These are phyloP conservation scores for Zea luxurians DNA, from an alignment of 176 grass and related monocot genomes.

Conservation along the genomic window DNA sequence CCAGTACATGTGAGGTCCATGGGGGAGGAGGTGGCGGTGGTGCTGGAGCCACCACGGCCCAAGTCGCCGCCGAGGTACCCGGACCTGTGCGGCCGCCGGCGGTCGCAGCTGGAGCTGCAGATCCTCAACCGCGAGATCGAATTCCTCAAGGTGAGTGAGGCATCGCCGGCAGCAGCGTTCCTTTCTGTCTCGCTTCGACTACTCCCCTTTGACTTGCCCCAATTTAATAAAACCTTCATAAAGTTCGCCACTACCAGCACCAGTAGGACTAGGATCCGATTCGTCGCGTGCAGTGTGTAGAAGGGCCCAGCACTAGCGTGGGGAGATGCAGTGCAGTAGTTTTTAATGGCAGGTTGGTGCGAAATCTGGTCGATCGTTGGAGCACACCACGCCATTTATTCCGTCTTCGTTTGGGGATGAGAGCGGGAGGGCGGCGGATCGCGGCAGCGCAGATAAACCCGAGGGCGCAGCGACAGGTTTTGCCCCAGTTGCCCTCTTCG, in stretches of 20 bases:
- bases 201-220: conserved; percentile 23
- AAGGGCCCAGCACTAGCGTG: not conserved
- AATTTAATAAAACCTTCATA: not conserved
- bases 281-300: conserved; percentile 15
- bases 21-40: conserved; percentile 34
- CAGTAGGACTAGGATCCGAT: conserved; percentile 37
- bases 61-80: conserved; percentile 90
- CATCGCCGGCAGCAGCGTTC: not conserved
- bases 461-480: conserved; percentile 27
- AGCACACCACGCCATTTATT: conserved; percentile 23
- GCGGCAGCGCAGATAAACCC: conserved; percentile 35
- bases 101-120: conserved; percentile 72
- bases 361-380: conserved; percentile 28
- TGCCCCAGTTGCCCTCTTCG: conserved; percentile 39
- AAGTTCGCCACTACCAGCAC: not conserved
- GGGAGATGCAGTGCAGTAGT: not conserved
- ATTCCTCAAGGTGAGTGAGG: conserved; percentile 75
- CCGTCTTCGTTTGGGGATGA: conserved; percentile 27
- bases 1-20: conserved; percentile 15
- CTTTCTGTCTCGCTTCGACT: not conserved
- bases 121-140: conserved; percentile 83
- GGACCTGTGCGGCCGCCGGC: conserved; percentile 68
- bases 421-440: conserved; percentile 19
- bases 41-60: conserved; percentile 56
- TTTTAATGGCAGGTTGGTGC: not conserved